These are phyloP conservation scores for Debaryomycetaceae sp. DNA, from an alignment of 1,139 yeast genomes.

Conservation along the genomic window DNA sequence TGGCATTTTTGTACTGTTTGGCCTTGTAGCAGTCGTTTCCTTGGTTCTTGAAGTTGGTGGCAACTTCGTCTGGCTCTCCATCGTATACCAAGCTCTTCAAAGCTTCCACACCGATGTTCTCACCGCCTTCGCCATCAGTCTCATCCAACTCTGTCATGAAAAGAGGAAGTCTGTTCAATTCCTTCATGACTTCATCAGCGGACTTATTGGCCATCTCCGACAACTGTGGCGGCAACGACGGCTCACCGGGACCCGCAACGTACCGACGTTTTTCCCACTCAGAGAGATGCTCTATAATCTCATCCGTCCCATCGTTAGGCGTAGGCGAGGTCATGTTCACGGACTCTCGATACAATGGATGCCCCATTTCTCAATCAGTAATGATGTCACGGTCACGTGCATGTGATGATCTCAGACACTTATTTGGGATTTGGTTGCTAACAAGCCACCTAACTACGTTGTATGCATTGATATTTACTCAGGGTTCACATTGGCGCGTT, in stretches of 20 bases:
- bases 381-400: too few relatives aligned
- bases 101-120: constrained; percentile 76
- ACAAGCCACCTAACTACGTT: too few relatives aligned
- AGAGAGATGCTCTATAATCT: constrained; percentile 14
- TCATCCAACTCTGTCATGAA: constrained; percentile 89
- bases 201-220: constrained; percentile 61
- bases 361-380: background rate
- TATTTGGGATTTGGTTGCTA: too few relatives aligned
- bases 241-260: constrained; percentile 73
- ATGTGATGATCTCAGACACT: too few relatives aligned
- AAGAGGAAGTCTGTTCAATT: constrained; percentile 81
- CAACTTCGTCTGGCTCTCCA: constrained; percentile 92
- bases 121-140: constrained; percentile 74
- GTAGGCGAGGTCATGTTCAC: constrained; percentile 1
- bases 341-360: constrained; percentile 1
- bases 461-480: background rate
- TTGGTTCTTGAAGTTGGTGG: constrained; percentile 83
- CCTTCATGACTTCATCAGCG: constrained; percentile 73
- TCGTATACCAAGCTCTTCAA: constrained; percentile 88
- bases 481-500: constrained; percentile 8
- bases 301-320: constrained; percentile 6
- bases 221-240: constrained; percentile 79
- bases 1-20: constrained; percentile 71
- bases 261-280: constrained; percentile 57
- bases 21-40: constrained; percentile 83